Evolutionary conservation across 306 rosid genomes (phyloP), one percentile per base, ranked within the genome.

Genomic region (Corylus heterophylla): DNA sequence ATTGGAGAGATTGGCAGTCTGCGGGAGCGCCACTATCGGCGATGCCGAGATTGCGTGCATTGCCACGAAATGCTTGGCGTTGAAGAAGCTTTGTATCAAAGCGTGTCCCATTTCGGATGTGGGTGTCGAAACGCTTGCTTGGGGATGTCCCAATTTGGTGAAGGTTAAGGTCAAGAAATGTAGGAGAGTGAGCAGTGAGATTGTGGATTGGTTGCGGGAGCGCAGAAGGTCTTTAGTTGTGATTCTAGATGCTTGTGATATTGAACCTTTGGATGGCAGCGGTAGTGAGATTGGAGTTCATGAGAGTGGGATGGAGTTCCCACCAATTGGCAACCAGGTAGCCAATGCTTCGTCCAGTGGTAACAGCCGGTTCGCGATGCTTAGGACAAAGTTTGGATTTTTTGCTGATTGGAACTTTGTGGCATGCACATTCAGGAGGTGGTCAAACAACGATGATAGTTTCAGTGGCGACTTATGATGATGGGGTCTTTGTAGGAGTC

Each of bases 101-200:
- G 92, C 97, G 59, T 93, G 98, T n/a, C 94, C 94, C 11, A 85
- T 93, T 67, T 89, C 98, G 1, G 86, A 91, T 76, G 79, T 75
- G 25, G 98, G 97, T 77, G 82, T 93, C 6, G 85, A 89, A 78
- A 83, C 89, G 20, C 89, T 91, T 12, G 98, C 92, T 55, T 86
- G 74, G 74, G 97, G 98, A 1, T 93, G 93, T 59, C 98, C 98
- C 29, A 93, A 86, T 85, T 86, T 93, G 87, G 83, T 90, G 56
- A 93, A 93, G 79, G 86, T 93, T 66, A 93, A 93, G 89, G 93
- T 93, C 5, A 93, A 87, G 80, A 91, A 91, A 81, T 93, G 98
- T 71, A 93, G 75, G 74, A 91, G 85, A 52, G 90, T 91, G 61
- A 91, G 88, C n/a, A 85, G 88, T 48, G 89, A 79, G 73, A 84